Conservation (phyloP, 257 asterid species). For the Datura wrightii region DNA sequence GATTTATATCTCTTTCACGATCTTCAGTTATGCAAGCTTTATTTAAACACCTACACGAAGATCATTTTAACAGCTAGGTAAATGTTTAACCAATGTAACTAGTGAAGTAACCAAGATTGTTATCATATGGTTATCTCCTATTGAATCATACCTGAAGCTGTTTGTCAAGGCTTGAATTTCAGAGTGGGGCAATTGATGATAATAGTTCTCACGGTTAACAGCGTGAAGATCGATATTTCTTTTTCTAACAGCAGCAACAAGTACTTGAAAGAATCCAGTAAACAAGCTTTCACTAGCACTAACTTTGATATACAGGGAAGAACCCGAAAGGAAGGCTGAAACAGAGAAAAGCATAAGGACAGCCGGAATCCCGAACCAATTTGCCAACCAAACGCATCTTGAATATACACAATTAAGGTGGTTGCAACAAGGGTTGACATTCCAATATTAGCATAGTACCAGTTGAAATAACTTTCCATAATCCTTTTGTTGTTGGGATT, state of each 20-base stretch:
- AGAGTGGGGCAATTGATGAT: neutral
- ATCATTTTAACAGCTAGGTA: neutral
- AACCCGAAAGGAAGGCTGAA: slow-evolving; percentile 32
- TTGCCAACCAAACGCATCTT: slow-evolving; percentile 41
- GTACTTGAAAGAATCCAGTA: slow-evolving; percentile 38
- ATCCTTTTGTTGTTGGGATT: no score
- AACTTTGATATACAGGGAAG: slow-evolving; percentile 33
- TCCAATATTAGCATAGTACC: slow-evolving; percentile 36
- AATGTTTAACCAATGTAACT: neutral
- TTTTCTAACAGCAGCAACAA: slow-evolving; percentile 36
- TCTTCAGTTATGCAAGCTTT: slow-evolving; percentile 38
- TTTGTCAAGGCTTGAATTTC: slow-evolving; percentile 13
- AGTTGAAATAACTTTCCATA: slow-evolving; percentile 26
- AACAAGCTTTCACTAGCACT: slow-evolving; percentile 35
- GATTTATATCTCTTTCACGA: slow-evolving; percentile 30
- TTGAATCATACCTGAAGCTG: slow-evolving; percentile 31
- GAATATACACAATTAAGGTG: slow-evolving; percentile 38
- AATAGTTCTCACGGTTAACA: neutral
- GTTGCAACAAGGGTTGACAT: slow-evolving; percentile 31
- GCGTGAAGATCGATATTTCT: slow-evolving; percentile 19
- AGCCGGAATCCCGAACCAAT: slow-evolving; percentile 37
- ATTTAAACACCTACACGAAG: slow-evolving; percentile 28
- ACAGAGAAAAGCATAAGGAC: slow-evolving; percentile 38
- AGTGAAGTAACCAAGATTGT: neutral
- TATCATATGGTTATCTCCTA: neutral